These are phyloP conservation scores for Phytophthora palmivora DNA, from an alignment of 352 stramenopile genomes.

Conservation along the genomic window DNA sequence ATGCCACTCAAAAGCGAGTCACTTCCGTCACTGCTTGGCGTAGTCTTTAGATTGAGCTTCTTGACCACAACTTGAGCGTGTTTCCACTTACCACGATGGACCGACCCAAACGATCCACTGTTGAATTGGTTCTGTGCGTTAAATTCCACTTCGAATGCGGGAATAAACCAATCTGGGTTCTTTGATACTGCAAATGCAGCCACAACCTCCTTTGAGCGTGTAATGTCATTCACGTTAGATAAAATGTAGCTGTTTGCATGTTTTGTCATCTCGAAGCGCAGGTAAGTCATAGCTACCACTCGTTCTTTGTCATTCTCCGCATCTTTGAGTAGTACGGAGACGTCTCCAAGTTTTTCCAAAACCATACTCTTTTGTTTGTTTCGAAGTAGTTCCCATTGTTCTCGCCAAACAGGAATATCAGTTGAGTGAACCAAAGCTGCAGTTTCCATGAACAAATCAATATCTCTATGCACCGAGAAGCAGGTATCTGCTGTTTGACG, in stretches of 20 bases:
- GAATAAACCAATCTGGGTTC: slow-evolving; percentile 31
- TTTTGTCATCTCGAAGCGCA: slow-evolving; percentile 19
- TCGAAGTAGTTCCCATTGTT: slow-evolving; percentile 2
- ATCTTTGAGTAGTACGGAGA: slow-evolving; percentile 4
- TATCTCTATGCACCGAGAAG: slow-evolving; percentile 1
- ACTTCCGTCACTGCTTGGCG: background rate
- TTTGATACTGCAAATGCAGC: background rate
- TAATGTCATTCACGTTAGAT: background rate
- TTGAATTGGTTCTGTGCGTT: slow-evolving; percentile 22
- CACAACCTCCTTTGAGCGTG: background rate
- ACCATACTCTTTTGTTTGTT: background rate
- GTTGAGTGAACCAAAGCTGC: background rate
- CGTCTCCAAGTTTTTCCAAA: background rate
- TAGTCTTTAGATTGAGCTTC: slow-evolving; percentile 12
- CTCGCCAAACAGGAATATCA: slow-evolving; percentile 9
- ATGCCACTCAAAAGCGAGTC: background rate
- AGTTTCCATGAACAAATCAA: slow-evolving; percentile 7
- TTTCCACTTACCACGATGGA: slow-evolving; percentile 28
- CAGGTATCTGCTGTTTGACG: slow-evolving; percentile 5
- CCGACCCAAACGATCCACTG: slow-evolving; percentile 18
- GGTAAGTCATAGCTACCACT: background rate
- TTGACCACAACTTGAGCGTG: slow-evolving; percentile 24
- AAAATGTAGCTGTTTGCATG: background rate
- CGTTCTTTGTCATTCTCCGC: background rate
- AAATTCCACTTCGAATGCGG: slow-evolving; percentile 31